phyloP scores from a whole-genome alignment of 2,329 filamentous ascomycete species.

The Aspergillus sojae region DNA sequence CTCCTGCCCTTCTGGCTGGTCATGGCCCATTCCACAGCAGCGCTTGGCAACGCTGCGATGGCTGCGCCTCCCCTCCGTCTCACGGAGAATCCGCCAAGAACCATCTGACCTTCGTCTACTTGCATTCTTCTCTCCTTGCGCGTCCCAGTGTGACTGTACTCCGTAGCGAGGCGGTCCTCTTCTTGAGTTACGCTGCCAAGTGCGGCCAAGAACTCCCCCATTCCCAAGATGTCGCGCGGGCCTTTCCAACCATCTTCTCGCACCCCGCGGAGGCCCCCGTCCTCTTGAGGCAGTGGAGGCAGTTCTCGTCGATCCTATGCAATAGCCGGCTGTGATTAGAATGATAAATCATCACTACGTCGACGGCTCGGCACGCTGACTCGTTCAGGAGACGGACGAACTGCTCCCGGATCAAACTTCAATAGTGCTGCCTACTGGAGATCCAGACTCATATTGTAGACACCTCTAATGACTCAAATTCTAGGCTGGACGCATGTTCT shows the following conservation, averaged over 20 bases:
- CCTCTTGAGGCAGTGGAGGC: background rate
- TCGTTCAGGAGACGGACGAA: background rate
- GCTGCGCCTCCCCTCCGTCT: conserved; percentile 16
- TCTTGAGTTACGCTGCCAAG: conserved; percentile 11
- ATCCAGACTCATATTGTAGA: background rate
- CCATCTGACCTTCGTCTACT: background rate
- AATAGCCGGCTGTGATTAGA: background rate
- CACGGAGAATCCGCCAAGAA: conserved; percentile 20
- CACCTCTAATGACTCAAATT: background rate
- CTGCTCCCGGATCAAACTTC: background rate
- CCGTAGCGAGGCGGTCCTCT: background rate
- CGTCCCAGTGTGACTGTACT: background rate
- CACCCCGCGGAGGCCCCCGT: background rate
- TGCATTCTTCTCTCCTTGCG: conserved; percentile 14
- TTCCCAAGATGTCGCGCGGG: background rate
- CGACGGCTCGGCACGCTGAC: background rate
- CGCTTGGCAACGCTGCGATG: conserved; percentile 24
- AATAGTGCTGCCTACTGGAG: background rate
- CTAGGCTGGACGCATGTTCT: background rate
- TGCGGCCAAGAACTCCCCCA: conserved; percentile 11
- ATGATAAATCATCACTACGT: background rate
- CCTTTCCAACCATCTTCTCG: background rate
- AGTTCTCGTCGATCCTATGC: background rate
- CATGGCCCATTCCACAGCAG: conserved; percentile 24
- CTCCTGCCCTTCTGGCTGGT: conserved; percentile 14